Evolutionary conservation across 2,329 filamentous ascomycete genomes (phyloP).

Genomic region (Cercospora citrullina): DNA sequence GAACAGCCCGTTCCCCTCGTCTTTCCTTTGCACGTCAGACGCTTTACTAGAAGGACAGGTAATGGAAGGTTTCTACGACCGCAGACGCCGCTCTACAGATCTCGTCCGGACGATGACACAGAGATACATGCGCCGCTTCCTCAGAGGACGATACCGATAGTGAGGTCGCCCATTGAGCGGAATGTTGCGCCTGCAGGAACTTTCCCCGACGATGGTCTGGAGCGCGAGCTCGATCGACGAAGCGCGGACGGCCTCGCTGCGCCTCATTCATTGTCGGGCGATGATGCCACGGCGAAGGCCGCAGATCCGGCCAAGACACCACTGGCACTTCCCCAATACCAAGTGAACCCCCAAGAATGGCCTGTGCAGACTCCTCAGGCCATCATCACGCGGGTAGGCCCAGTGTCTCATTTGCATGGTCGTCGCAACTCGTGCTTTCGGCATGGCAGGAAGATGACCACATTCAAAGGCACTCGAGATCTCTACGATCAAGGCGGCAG

Average conservation of each 20-base stretch:
- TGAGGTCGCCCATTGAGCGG: constrained; percentile 15
- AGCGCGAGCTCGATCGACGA: not conserved
- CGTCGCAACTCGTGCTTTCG: constrained; percentile 34
- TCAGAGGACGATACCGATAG: constrained; percentile 23
- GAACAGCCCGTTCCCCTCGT: constrained; percentile 26
- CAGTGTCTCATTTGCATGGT: constrained; percentile 29
- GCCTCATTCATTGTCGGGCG: not conserved
- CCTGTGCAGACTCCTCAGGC: not conserved
- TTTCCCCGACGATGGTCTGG: not conserved
- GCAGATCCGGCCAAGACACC: not conserved
- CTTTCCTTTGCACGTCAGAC: constrained; percentile 34
- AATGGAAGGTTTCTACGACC: constrained; percentile 27
- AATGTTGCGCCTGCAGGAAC: not conserved
- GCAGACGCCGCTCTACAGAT: constrained; percentile 32
- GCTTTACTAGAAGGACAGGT: constrained; percentile 30
- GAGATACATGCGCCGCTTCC: constrained; percentile 30
- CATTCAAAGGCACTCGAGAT: constrained; percentile 27
- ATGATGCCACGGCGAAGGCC: not conserved
- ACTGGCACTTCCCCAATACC: not conserved
- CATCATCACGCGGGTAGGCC: not conserved
- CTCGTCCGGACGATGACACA: constrained; percentile 23
- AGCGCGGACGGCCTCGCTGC: not conserved
- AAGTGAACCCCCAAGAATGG: not conserved
- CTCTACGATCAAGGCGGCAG: constrained; percentile 32
- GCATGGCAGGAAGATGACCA: constrained; percentile 34